phyloP scores from a whole-genome alignment of 768 basidiomycete species.

The Collybiopsis confluens region DNA sequence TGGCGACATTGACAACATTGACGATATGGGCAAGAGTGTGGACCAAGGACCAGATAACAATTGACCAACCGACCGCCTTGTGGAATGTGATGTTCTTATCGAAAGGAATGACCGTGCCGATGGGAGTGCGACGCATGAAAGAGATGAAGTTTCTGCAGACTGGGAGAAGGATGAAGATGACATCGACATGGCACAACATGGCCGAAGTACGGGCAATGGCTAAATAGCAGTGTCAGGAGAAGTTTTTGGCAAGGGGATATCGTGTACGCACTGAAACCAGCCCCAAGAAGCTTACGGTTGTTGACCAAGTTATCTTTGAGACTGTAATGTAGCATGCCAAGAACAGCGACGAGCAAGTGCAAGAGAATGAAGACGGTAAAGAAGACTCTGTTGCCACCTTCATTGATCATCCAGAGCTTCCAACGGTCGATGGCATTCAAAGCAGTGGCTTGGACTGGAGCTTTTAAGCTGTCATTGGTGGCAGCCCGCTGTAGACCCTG shows the following conservation, averaged over 20 bases:
- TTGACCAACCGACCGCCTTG: constrained; percentile 68
- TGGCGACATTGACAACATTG: constrained; percentile 71
- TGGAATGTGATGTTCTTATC: constrained; percentile 73
- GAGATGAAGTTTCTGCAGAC: constrained; percentile 96
- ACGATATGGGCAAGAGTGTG: constrained; percentile 85
- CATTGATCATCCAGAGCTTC: constrained; percentile 90
- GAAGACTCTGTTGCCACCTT: constrained; percentile 77
- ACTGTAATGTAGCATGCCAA: constrained; percentile 76
- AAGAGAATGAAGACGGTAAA: constrained; percentile 79
- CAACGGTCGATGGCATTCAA: constrained; percentile 28
- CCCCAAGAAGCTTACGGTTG: constrained; percentile 68
- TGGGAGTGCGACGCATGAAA: constrained; percentile 75
- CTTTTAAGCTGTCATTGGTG: constrained; percentile 26
- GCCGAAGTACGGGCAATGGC: constrained; percentile 87
- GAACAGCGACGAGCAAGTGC: constrained; percentile 70
- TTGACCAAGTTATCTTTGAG: constrained; percentile 71
- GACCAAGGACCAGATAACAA: constrained; percentile 69
- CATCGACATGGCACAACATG: constrained; percentile 86
- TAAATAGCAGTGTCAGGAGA: constrained; percentile 27
- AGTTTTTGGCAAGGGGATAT: neutral
- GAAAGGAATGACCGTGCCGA: constrained; percentile 75
- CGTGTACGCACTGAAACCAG: constrained; percentile 62
- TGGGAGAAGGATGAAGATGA: constrained; percentile 90
- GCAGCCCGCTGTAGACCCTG: constrained; percentile 78
- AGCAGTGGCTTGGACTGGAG: constrained; percentile 25